Conservation (phyloP, 1,139 yeast genomes). For the Pichia sorboxylosa region DNA sequence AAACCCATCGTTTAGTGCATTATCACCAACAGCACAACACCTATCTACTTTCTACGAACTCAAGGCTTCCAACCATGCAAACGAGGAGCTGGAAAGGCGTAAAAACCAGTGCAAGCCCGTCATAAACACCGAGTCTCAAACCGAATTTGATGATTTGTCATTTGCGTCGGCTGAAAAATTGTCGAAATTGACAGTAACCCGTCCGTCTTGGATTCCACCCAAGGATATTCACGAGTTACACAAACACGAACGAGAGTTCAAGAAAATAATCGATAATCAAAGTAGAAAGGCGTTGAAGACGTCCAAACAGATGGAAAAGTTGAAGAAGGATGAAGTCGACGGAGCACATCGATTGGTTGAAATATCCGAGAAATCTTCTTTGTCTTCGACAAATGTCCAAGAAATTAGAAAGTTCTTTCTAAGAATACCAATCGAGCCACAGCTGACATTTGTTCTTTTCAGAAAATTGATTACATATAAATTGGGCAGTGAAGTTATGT, state of each 20-base stretch:
- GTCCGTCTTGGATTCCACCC: conserved; percentile 44
- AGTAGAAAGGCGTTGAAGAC: conserved; percentile 25
- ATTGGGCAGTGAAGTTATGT: conserved; percentile 1
- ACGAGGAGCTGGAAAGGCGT: conserved; percentile 27
- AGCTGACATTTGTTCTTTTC: conserved; percentile 2
- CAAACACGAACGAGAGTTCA: conserved; percentile 33
- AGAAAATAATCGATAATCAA: conserved; percentile 28
- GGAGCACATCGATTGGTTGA: conserved; percentile 26
- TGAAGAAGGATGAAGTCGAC: conserved; percentile 23
- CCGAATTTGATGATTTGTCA: conserved; percentile 31
- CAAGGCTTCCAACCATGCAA: conserved; percentile 27
- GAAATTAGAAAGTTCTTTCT: conserved; percentile 30
- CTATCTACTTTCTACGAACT: conserved; percentile 32
- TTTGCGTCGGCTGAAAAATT: conserved; percentile 36
- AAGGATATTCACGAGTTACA: conserved; percentile 29
- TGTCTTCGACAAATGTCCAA: conserved; percentile 26
- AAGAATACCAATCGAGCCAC: conserved; percentile 2
- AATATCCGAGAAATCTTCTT: conserved; percentile 17
- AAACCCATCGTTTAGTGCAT: conserved; percentile 21
- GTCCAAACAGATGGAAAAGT: conserved; percentile 18
- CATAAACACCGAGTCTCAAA: conserved; percentile 16
- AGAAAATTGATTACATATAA: conserved; percentile 5
- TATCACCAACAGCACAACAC: conserved; percentile 31
- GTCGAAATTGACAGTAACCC: conserved; percentile 29
- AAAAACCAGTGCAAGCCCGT: conserved; percentile 5